Evolutionary conservation across 2,329 filamentous ascomycete genomes (phyloP), one percentile per base, ranked within the genome.

Genomic region (Aspergillus ochraceoroseus): DNA sequence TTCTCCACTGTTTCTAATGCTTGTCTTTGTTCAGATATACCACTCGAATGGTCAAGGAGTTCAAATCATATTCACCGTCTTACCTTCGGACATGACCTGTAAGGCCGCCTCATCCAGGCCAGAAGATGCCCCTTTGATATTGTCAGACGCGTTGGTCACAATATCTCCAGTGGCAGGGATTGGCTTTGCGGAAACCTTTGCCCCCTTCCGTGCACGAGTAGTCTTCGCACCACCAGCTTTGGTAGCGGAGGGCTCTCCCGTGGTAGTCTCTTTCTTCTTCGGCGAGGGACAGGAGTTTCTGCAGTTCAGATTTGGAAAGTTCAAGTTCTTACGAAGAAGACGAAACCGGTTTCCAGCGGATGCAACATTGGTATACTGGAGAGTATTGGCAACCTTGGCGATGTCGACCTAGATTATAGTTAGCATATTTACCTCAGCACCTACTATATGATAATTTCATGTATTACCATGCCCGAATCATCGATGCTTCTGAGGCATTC

Each of bases 321-420:
- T 47, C 29, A 56, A 55, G 11, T 51, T 50, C 33, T 59, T 59
- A 13, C 52, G 49, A 7, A 64, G 19, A 1, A 32, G 15, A 13
- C 55, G 44, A 19, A 58, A 53, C 8, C 59, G 52, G 34, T 63
- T 64, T 1, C 45, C 52, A 5, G 54, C 55, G 0, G 56, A 61
- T 5, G 32, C 43, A 8, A 49, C 41, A 35, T 62, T 62, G 36
- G 38, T 52, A 38, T 63, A 62, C 1, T 47, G 48, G 5, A 64
- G 23, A 0, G 48, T 47, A 7, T 41, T 30, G 5, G 53, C 57
- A 8, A 62, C 56, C 1, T 47, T 48, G 11, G 20, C 23, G 14
- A 60, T 43, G 20, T 61, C 57, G 12, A 63, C 49, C 60, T 62
- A 29, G 3, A 12, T 0, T 11, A 17, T 44, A 17, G 31, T 38